Conservation (phyloP, 2,329 filamentous ascomycete species). For the Pyrenophora tritici-repentis region DNA sequence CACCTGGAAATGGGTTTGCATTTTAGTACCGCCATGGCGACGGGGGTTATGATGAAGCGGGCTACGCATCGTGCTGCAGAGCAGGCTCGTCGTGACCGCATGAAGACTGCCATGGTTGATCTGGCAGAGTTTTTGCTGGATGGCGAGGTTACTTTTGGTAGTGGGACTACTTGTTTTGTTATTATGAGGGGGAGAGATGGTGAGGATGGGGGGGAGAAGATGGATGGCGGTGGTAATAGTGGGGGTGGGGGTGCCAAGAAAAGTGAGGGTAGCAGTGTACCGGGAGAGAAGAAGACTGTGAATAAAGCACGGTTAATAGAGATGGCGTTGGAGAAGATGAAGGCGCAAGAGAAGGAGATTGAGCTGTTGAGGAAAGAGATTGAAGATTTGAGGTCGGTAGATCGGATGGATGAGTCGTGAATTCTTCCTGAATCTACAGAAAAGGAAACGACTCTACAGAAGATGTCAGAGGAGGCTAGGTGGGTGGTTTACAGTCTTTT, state of each 20-base stretch:
- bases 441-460: no score
- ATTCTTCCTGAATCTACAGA: neutral
- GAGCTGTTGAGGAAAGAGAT: conserved; percentile 32
- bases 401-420: conserved; percentile 33
- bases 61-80: conserved; percentile 39
- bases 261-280: conserved; percentile 8
- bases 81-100: conserved; percentile 39
- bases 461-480: no score
- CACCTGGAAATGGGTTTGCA: conserved; percentile 40
- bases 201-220: conserved; percentile 3
- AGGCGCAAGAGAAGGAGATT: conserved; percentile 36
- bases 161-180: conserved; percentile 39
- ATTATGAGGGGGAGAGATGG: conserved; percentile 29
- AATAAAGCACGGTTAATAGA: conserved; percentile 40
- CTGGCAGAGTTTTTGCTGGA: conserved; percentile 36
- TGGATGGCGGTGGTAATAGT: neutral
- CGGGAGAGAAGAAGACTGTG: conserved; percentile 34
- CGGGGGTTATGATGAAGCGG: conserved; percentile 42
- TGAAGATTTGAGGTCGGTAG: conserved; percentile 24
- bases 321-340: conserved; percentile 41
- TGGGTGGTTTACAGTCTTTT: no score
- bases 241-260: neutral
- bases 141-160: conserved; percentile 40
- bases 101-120: conserved; percentile 41
- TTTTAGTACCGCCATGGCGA: conserved; percentile 41